A percentile compares a stretch with the other conserved stretches of the same genome.
Evolutionary conservation across 163 green algal species (phyloP).

Genomic region (Scenedesmus sp.): DNA sequence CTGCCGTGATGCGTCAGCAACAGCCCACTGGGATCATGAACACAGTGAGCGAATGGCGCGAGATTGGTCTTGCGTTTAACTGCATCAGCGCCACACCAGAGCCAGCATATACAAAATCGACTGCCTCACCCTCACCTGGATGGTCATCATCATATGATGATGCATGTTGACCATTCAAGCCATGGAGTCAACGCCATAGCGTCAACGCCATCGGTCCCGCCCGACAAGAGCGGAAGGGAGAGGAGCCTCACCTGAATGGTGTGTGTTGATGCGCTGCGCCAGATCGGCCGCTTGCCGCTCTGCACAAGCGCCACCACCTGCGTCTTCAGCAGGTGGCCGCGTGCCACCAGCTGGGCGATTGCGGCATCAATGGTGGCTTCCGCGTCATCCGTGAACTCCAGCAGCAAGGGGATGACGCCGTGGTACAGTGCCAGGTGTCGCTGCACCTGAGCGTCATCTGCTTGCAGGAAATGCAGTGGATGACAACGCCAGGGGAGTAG

Average conservation of each 20-base stretch:
- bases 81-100: no score
- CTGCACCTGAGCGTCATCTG: slow-evolving; percentile 75
- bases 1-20: no score
- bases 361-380: slow-evolving; percentile 64
- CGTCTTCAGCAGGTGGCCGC: slow-evolving; percentile 71
- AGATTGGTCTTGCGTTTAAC: no score
- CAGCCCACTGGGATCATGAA: no score
- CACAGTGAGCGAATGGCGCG: no score
- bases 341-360: slow-evolving; percentile 75
- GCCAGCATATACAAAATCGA: no score
- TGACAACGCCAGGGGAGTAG: neutral
- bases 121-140: slow-evolving; percentile 83
- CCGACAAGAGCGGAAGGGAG: no score
- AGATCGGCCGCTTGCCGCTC: slow-evolving; percentile 87
- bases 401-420: slow-evolving; percentile 76
- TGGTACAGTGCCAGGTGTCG: slow-evolving; percentile 88
- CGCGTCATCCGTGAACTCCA: slow-evolving; percentile 65
- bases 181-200: no score
- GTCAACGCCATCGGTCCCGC: no score
- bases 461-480: neutral
- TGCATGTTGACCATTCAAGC: no score
- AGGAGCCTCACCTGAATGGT: slow-evolving; percentile 83
- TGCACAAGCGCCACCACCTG: slow-evolving; percentile 91
- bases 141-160: no score
- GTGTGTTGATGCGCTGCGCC: slow-evolving; percentile 84